phyloP scores from a whole-genome alignment of 148 eudicot species.

The Silene uniflora region DNA sequence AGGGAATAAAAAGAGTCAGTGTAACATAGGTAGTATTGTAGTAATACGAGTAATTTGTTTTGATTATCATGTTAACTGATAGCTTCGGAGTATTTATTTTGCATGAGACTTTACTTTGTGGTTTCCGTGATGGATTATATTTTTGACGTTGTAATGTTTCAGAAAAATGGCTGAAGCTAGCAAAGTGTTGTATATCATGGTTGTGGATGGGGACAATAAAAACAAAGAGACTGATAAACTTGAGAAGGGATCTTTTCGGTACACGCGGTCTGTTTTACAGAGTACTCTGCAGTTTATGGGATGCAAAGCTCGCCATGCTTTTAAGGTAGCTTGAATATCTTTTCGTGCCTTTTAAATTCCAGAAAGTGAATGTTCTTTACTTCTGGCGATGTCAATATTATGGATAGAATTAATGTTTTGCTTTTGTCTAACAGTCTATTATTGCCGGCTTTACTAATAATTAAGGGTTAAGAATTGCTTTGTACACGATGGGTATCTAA shows the following conservation, averaged over 20 bases:
- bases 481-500: background rate
- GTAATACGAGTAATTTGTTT: background rate
- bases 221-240: conserved; percentile 23
- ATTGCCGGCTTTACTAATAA: background rate
- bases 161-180: conserved; percentile 58
- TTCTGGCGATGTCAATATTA: background rate
- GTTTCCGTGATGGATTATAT: background rate
- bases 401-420: background rate
- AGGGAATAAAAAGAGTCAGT: too few relatives aligned
- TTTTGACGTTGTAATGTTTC: background rate
- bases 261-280: conserved; percentile 86
- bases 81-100: background rate
- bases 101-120: background rate
- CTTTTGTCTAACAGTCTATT: background rate
- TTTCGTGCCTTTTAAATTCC: background rate
- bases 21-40: too few relatives aligned
- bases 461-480: background rate
- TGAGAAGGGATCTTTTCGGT: conserved; percentile 59
- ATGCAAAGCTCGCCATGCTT: conserved; percentile 95
- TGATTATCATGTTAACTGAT: background rate
- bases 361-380: background rate
- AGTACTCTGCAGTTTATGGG: conserved; percentile 97
- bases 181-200: conserved; percentile 75
- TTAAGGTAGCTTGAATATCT: conserved; percentile 49
- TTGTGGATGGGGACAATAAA: conserved; percentile 49